phyloP scores from a whole-genome alignment of 768 basidiomycete species.

The Chalciporus piperatus region DNA sequence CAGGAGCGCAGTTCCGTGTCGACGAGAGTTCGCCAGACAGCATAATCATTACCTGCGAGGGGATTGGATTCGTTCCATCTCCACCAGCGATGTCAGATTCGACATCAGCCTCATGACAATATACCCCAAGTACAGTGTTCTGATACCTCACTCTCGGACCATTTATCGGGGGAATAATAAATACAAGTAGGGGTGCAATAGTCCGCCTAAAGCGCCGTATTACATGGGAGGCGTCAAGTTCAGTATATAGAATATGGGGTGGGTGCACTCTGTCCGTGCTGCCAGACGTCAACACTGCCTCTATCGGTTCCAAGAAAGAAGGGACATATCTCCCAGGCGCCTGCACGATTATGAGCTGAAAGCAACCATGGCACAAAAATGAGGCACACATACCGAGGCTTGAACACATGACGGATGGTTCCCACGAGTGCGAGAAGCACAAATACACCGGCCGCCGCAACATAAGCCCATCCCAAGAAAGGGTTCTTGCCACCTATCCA shows the following conservation, averaged over 20 bases:
- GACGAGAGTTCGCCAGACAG: constrained; percentile 41
- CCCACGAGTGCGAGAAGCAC: constrained; percentile 84
- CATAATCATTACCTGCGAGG: constrained; percentile 56
- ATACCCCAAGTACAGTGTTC: neutral
- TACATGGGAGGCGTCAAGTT: constrained; percentile 20
- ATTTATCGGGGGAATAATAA: constrained; percentile 10
- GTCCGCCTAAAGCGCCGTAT: constrained; percentile 14
- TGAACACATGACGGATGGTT: constrained; percentile 88
- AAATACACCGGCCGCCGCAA: constrained; percentile 84
- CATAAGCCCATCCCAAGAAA: constrained; percentile 98
- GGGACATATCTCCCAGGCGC: constrained; percentile 82
- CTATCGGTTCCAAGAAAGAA: constrained; percentile 80
- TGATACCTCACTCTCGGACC: neutral
- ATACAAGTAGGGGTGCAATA: constrained; percentile 23
- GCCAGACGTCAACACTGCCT: constrained; percentile 2
- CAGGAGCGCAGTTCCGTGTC: constrained; percentile 60
- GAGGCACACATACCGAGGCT: constrained; percentile 67
- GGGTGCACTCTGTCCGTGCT: neutral
- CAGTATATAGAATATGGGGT: constrained; percentile 18
- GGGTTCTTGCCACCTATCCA: constrained; percentile 99
- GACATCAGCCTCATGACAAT: neutral
- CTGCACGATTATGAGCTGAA: constrained; percentile 34
- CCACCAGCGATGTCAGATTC: neutral
- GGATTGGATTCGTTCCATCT: constrained; percentile 53
- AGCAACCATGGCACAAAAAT: neutral